Percentiles rank a stretch among this genome's conserved stretches.
Conservation (phyloP, 805 yeast species). For the Barnettozyma botsteinii region DNA sequence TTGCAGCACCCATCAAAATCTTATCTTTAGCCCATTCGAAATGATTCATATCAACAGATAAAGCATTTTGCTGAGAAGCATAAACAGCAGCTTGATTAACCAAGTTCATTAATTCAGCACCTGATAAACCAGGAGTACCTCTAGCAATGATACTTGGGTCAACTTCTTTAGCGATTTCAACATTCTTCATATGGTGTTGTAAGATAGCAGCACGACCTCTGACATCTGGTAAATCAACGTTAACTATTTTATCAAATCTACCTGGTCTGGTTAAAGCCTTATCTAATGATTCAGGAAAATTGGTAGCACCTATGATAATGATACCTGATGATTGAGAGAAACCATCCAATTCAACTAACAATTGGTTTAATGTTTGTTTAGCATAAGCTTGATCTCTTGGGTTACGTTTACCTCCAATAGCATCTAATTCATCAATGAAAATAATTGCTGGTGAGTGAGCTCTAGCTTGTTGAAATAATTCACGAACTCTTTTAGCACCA, state of each 20-base stretch:
- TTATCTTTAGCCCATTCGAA: conserved; percentile 99
- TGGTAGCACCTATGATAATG: conserved; percentile 95
- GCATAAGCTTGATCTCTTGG: conserved; percentile 98
- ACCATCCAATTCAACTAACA: conserved; percentile 94
- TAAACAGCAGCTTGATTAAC: conserved; percentile 98
- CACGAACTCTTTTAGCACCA: conserved; percentile 97
- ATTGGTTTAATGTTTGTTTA: conserved; percentile 93
- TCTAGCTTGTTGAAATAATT: conserved; percentile 86
- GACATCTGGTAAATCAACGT: conserved; percentile 95
- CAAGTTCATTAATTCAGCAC: conserved; percentile 92
- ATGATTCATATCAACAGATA: conserved; percentile 84
- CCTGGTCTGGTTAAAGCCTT: conserved; percentile 98
- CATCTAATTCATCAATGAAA: conserved; percentile 96
- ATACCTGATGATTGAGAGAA: conserved; percentile 89
- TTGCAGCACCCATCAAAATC: conserved; percentile 96
- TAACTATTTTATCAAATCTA: conserved; percentile 91
- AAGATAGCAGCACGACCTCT: conserved; percentile 93
- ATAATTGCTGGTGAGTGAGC: conserved; percentile 95
- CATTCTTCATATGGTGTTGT: conserved; percentile 85
- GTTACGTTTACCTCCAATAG: conserved; percentile 96
- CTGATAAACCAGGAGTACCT: conserved; percentile 97
- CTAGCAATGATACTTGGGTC: conserved; percentile 89
- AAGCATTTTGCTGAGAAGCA: conserved; percentile 90
- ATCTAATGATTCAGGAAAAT: conserved; percentile 95
- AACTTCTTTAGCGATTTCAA: conserved; percentile 78